phyloP scores from a whole-genome alignment of 2,329 filamentous ascomycete species.

The Cladophialophora psammophila region DNA sequence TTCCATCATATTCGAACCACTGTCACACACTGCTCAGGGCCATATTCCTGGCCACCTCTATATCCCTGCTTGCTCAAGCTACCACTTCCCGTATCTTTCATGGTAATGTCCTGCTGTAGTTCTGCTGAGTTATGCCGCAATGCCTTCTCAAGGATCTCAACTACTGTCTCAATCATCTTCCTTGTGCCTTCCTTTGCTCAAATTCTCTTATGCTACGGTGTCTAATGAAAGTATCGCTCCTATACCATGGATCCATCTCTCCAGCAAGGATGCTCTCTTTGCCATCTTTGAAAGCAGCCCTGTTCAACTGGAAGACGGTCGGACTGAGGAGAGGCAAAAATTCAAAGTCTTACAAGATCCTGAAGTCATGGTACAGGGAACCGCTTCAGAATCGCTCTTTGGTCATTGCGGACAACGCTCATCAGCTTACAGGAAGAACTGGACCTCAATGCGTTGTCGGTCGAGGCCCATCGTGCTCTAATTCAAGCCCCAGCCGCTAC shows the following conservation, averaged over 20 bases:
- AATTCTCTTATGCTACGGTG: slow-evolving; percentile 55
- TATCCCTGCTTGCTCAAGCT: not conserved
- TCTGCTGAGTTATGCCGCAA: slow-evolving; percentile 32
- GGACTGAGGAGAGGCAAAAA: slow-evolving; percentile 38
- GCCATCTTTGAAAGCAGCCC: slow-evolving; percentile 47
- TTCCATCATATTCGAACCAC: not conserved
- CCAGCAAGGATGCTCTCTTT: slow-evolving; percentile 47
- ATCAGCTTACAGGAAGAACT: slow-evolving; percentile 50
- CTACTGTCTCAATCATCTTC: slow-evolving; percentile 50
- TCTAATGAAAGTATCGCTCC: slow-evolving; percentile 48
- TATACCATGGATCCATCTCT: slow-evolving; percentile 55
- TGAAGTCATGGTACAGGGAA: slow-evolving; percentile 47
- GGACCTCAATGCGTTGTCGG: slow-evolving; percentile 47
- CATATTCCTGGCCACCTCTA: not conserved
- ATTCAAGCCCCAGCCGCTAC: slow-evolving; percentile 19
- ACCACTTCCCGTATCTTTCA: not conserved
- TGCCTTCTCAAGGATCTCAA: slow-evolving; percentile 57
- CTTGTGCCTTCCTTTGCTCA: slow-evolving; percentile 51
- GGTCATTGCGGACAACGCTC: slow-evolving; percentile 14
- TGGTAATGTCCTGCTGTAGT: slow-evolving; percentile 4
- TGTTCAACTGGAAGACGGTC: slow-evolving; percentile 32
- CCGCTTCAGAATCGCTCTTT: not conserved
- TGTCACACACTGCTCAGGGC: not conserved
- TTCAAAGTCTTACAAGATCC: slow-evolving; percentile 48
- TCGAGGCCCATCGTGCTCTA: slow-evolving; percentile 39